Evolutionary conservation across 2,329 filamentous ascomycete species (phyloP).

Genomic region (Talaromyces islandicus): DNA sequence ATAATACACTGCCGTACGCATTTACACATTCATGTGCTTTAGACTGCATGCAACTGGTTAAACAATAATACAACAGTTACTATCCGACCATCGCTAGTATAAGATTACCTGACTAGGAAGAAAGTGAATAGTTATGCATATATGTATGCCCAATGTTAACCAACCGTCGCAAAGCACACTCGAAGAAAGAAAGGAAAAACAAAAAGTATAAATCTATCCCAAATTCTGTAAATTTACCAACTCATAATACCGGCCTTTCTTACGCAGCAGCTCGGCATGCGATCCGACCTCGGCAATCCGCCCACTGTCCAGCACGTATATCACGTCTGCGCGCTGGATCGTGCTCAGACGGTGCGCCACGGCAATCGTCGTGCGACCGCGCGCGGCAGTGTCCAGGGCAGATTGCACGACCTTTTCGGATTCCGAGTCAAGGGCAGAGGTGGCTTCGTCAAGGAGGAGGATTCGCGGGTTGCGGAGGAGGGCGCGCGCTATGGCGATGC

Average conservation of each 20-base stretch:
- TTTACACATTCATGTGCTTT: neutral
- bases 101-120: neutral
- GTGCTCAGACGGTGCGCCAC: slow-evolving; percentile 86
- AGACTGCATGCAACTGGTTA: no score
- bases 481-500: slow-evolving; percentile 73
- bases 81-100: no score
- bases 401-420: slow-evolving; percentile 82
- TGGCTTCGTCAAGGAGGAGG: slow-evolving; percentile 81
- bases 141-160: no score
- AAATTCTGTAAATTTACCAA: slow-evolving; percentile 1
- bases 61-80: no score
- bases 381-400: slow-evolving; percentile 69
- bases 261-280: slow-evolving; percentile 61
- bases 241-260: neutral
- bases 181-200: neutral
- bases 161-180: no score
- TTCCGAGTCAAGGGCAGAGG: slow-evolving; percentile 76
- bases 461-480: slow-evolving; percentile 70
- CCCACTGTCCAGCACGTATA: slow-evolving; percentile 75
- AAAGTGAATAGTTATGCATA: no score
- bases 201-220: neutral
- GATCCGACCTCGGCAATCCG: slow-evolving; percentile 75
- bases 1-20: no score
- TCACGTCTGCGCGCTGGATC: slow-evolving; percentile 80
- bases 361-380: slow-evolving; percentile 77